Evolutionary conservation across 2,329 filamentous ascomycete species (phyloP).

Genomic region (Tolypocladium nubicola): DNA sequence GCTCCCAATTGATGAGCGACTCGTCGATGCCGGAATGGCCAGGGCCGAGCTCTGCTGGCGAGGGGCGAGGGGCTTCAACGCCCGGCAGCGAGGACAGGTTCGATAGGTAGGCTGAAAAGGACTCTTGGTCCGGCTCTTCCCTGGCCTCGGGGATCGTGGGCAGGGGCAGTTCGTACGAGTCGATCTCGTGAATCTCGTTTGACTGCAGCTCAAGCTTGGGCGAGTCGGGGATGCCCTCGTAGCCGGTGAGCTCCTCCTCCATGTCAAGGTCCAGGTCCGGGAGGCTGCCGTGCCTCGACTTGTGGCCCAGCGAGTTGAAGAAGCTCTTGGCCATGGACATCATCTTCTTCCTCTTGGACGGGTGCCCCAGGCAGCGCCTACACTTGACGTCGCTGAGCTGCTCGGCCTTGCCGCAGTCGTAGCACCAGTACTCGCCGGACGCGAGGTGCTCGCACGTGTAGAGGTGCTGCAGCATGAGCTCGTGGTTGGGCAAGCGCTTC

Average conservation of each 20-base stretch:
- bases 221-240: conserved; percentile 28
- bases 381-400: conserved; percentile 40
- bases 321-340: conserved; percentile 42
- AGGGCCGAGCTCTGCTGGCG: conserved; percentile 14
- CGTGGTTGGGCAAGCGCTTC: conserved; percentile 38
- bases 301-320: conserved; percentile 41
- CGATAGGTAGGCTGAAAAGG: conserved; percentile 5
- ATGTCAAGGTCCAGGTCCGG: conserved; percentile 15
- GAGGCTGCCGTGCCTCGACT: conserved; percentile 24
- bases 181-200: conserved; percentile 42
- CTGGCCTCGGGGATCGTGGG: conserved; percentile 16
- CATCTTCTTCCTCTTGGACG: conserved; percentile 40
- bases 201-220: conserved; percentile 33
- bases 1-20: conserved; percentile 15
- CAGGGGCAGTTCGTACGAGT: conserved; percentile 32
- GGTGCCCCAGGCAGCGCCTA: conserved; percentile 37
- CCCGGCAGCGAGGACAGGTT: neutral
- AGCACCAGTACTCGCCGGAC: conserved; percentile 45
- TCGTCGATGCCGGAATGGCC: conserved; percentile 6
- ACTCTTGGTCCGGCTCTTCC: conserved; percentile 8
- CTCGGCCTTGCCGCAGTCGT: conserved; percentile 41
- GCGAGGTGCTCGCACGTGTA: conserved; percentile 27
- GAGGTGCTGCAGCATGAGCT: conserved; percentile 43
- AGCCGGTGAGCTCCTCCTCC: conserved; percentile 33
- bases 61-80: neutral